phyloP scores from a whole-genome alignment of 257 asterid genomes.

The Primulina eburnea region DNA sequence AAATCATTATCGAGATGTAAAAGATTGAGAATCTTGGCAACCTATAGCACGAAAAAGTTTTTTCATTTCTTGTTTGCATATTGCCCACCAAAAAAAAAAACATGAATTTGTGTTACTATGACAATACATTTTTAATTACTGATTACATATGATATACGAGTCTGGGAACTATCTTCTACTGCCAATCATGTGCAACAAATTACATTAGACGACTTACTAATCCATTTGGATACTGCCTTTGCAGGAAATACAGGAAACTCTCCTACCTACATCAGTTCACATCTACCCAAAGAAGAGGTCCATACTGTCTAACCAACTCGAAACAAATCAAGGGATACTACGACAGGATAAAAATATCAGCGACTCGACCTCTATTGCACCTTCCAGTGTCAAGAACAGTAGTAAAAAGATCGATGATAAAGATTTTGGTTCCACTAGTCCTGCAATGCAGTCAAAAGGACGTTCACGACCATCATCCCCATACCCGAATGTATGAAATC shows the following conservation, averaged over 20 bases:
- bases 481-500: slow-evolving; percentile 63
- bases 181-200: slow-evolving; percentile 6
- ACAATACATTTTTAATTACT: neutral
- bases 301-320: slow-evolving; percentile 31
- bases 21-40: neutral
- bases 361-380: slow-evolving; percentile 25
- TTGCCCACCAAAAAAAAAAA: neutral
- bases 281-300: slow-evolving; percentile 55
- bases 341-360: slow-evolving; percentile 21
- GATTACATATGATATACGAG: neutral
- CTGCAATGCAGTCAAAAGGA: slow-evolving; percentile 29
- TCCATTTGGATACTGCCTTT: slow-evolving; percentile 1
- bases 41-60: neutral
- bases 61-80: neutral
- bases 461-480: slow-evolving; percentile 62
- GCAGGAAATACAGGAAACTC: slow-evolving; percentile 81
- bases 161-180: neutral
- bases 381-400: slow-evolving; percentile 13
- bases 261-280: slow-evolving; percentile 80
- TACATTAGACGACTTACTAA: slow-evolving; percentile 5
- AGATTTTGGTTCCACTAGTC: slow-evolving; percentile 31
- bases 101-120: neutral
- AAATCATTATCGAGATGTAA: neutral
- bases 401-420: slow-evolving; percentile 26
- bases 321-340: slow-evolving; percentile 36